A percentile compares a stretch with the other conserved stretches of the same genome.
Conservation (phyloP, 768 basidiomycete species). For the Exidia glandulosa region DNA sequence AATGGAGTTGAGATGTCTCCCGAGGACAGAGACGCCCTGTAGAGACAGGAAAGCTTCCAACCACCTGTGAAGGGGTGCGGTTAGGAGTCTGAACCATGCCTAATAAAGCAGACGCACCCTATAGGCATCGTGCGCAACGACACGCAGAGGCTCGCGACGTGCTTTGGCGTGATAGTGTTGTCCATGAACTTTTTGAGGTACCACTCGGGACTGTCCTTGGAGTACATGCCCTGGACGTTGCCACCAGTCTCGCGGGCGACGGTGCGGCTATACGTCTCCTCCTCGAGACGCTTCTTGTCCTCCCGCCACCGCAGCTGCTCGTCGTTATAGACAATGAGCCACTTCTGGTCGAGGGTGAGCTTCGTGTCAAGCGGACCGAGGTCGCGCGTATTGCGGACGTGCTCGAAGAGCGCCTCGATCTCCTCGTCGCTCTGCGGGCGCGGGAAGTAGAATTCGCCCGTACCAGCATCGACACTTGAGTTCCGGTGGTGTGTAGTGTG, state of each 20-base stretch:
- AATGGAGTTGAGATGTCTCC: constrained; percentile 63
- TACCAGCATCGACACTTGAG: constrained; percentile 8
- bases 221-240: constrained; percentile 28
- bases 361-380: constrained; percentile 37
- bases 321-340: constrained; percentile 79
- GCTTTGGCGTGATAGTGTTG: constrained; percentile 69
- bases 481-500: neutral
- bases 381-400: constrained; percentile 60
- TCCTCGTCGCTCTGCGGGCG: constrained; percentile 68
- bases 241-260: constrained; percentile 28
- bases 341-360: constrained; percentile 75
- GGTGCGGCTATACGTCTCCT: constrained; percentile 42
- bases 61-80: constrained; percentile 46
- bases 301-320: constrained; percentile 72
- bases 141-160: constrained; percentile 63
- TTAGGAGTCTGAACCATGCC: neutral
- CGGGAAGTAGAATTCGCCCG: constrained; percentile 56
- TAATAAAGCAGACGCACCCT: constrained; percentile 41
- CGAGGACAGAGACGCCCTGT: constrained; percentile 77
- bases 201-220: constrained; percentile 79
- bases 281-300: constrained; percentile 50
- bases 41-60: constrained; percentile 62
- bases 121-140: constrained; percentile 74
- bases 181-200: constrained; percentile 88
- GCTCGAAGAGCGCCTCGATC: constrained; percentile 71